Evolutionary conservation across 2,329 filamentous ascomycete species (phyloP).

Genomic region (Diaporthe aspalathi): DNA sequence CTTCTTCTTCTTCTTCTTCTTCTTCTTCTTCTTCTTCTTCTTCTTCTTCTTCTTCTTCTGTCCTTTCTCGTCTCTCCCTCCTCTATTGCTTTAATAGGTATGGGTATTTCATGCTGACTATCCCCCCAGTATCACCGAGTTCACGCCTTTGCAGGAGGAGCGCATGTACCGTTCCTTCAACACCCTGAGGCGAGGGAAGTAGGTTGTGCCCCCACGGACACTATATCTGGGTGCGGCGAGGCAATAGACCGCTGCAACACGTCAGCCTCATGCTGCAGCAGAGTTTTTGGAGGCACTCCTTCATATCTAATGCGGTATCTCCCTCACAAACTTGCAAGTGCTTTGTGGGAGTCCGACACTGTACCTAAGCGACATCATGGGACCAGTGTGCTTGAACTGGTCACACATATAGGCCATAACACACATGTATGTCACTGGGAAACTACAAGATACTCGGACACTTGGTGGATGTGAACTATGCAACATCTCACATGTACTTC

Average conservation of each 20-base stretch:
- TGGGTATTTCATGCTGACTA: background rate
- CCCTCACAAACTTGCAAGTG: background rate
- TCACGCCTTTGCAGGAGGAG: slow-evolving; percentile 10
- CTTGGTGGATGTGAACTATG: background rate
- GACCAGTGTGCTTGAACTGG: background rate
- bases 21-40: background rate
- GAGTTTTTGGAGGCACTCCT: background rate
- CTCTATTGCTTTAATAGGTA: background rate
- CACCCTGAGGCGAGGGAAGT: background rate
- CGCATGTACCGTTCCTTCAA: slow-evolving; percentile 20
- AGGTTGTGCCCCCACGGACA: background rate
- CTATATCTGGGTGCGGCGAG: background rate
- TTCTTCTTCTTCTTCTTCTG: too few relatives aligned
- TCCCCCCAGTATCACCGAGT: background rate
- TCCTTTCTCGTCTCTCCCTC: background rate
- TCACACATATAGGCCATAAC: too few relatives aligned
- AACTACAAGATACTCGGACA: too few relatives aligned
- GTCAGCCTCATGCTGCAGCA: background rate
- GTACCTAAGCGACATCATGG: background rate
- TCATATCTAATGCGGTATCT: background rate
- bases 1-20: too few relatives aligned
- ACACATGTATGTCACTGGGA: background rate
- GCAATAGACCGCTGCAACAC: background rate
- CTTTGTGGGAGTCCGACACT: background rate
- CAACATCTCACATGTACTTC: background rate